Base-by-base conservation (phyloP, 1,284 basidiomycete species). In the Bjerkandera adusta region DNA sequence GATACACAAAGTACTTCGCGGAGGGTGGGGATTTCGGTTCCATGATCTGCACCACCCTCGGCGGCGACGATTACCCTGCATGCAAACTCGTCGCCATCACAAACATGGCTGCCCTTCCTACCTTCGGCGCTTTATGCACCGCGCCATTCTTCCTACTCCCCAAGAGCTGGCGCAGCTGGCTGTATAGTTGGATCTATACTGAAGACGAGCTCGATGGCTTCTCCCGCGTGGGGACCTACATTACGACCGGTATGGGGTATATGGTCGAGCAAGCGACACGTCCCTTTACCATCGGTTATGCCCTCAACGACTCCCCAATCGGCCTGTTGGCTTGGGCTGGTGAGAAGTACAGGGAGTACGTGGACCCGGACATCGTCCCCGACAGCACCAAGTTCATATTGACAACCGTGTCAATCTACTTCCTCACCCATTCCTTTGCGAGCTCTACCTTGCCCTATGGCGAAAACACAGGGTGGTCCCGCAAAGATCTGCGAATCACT, bases 331-430 rank as follows among this genome's bases (percentile, higher is more conserved):
- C 47, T 5, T 54, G 50, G 43, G 45, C 51, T 13, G 53, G 50
- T 1, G 53, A 52, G 30, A 52, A 52, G 34, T 54, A 44, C 47
- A 30, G 37, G 21, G 50, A 49, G 7, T 43, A 37, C 25, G 22
- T 52, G 5, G 53, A 54, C 37, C 50, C 53, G 7, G 34, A 38
- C 8, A 47, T 43, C 15, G 26, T 50, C 8, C 43, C 43, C 3
- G 24, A 25, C 12, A 18, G 25, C 8, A 38, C 37, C 7, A 22
- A 45, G 7, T 47, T 45, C 36, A 52, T 52, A 27, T 44, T 50
- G n/a, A 43, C 41, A 21, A 52, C 47, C 8, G 43, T 52, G 10
- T 51, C 53, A n/a, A 16, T 54, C 3, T 54, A 54, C 47, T 54
- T 32, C 43, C 45, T 54, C 12, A 49, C 47, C 4, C 10, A 44